Evolutionary conservation across 768 basidiomycete species (phyloP), one percentile per base, ranked within the genome.

Genomic region (Polyporus arcularius): DNA sequence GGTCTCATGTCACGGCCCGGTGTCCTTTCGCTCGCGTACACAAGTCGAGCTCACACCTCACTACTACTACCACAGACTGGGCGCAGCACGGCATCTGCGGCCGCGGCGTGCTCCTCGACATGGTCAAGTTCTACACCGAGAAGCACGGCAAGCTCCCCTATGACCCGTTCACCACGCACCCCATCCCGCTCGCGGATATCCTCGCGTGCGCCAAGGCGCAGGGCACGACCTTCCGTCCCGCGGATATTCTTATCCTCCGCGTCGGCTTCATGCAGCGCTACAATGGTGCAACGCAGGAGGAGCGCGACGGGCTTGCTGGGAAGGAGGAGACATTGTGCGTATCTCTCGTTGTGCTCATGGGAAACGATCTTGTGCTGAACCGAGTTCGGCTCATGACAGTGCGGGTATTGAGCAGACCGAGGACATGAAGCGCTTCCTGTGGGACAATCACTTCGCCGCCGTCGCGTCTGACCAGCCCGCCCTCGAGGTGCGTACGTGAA

Each of bases 381-480:
- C 10, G 9, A 2, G 15, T 31, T 47, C 41, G 46, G 35, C 35
- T 35, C 31, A 32, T 21, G 46, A 21, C 62, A 88, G 87, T 64
- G 85, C 87, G 45, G 87, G 87, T 1, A 83, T 89, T 49, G 85
- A 88, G 61, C 86, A 87, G 69, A 78, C 80, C 28, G 84, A 87
- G 15, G 85, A 85, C 43, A 87, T 87, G 87, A 89, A 87, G 64
- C 79, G 82, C 10, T 89, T 88, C 73, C 71, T 88, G 16, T 90
- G 88, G 87, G 79, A 89, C 71, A 88, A 88, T 70, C 88, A 89
- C 68, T 89, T 89, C 69, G 82, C 87, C 0, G 86, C 87, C 5
- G 68, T 87, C 31, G 87, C 86, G 10, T 86, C 86, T 38, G 87
- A 89, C 74, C 84, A 86, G 60, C 87, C 87, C 16, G 72, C 85